Conservation (phyloP, 441 rosid species). For the Manihot esculenta region DNA sequence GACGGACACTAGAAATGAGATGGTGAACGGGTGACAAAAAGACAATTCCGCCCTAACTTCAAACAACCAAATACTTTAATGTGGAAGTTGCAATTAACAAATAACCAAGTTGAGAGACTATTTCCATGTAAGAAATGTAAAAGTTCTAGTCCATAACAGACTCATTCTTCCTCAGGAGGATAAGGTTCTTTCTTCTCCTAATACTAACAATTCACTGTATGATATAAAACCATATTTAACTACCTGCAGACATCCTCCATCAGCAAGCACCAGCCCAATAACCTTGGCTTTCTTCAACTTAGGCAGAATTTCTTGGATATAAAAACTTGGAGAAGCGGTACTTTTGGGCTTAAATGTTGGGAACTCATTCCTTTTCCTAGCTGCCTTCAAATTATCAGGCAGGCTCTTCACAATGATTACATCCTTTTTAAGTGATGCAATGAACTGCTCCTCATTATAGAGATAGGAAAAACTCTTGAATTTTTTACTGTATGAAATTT, state of each 20-base stretch:
- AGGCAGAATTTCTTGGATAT: constrained; percentile 78
- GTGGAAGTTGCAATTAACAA: background rate
- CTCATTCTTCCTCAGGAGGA: no score
- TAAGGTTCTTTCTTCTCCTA: no score
- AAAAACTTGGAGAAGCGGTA: constrained; percentile 74
- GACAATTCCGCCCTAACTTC: constrained; percentile 5
- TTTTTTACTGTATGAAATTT: constrained; percentile 53
- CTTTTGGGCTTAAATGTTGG: constrained; percentile 76
- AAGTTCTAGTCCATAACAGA: no score
- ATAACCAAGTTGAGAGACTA: background rate
- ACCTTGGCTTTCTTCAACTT: constrained; percentile 66
- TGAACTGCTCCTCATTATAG: constrained; percentile 91
- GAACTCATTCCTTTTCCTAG: constrained; percentile 74
- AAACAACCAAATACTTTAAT: background rate
- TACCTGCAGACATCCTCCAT: constrained; percentile 98
- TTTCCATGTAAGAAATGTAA: background rate
- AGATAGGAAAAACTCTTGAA: constrained; percentile 97
- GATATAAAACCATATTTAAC: constrained; percentile 17
- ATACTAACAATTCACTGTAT: no score
- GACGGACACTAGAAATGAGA: no score
- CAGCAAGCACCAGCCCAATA: constrained; percentile 68
- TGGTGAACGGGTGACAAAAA: background rate
- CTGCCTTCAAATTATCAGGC: constrained; percentile 77
- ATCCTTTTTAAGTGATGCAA: constrained; percentile 84
- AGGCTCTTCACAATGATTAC: constrained; percentile 62